Evolutionary conservation across 345 rosid genomes (phyloP).

Genomic region (Gossypium longicalyx): DNA sequence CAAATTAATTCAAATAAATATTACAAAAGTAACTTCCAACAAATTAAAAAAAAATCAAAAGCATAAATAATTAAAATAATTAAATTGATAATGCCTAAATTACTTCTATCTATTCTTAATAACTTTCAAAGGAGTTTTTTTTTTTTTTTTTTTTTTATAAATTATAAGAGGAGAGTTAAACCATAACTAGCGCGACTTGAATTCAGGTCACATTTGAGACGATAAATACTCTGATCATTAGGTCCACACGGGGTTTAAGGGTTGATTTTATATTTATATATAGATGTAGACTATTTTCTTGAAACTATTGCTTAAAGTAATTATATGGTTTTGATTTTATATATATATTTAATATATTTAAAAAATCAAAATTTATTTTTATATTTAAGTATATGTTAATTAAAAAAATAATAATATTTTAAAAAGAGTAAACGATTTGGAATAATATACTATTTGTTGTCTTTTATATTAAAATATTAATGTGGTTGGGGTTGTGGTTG

Average conservation of each 20-base stretch:
- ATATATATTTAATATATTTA: not conserved
- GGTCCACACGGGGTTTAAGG: fast-evolving
- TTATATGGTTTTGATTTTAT: not conserved
- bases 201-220: fast-evolving
- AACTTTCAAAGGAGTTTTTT: no score
- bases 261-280: no score
- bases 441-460: not conserved
- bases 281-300: not conserved
- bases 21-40: no score
- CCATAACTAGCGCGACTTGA: fast-evolving
- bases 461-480: not conserved
- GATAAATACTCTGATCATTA: no score
- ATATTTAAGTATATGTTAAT: not conserved
- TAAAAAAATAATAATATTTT: not conserved
- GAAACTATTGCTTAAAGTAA: not conserved
- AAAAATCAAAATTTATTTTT: not conserved
- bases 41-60: no score
- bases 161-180: no score
- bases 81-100: no score
- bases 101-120: no score
- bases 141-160: no score
- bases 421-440: not conserved
- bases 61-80: no score
- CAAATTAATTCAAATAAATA: no score
- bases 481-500: not conserved